Evolutionary conservation across 371 early-diverging fungal species (phyloP), one percentile per base, ranked within the genome.

Genomic region (Syncephalastrum contaminatum): DNA sequence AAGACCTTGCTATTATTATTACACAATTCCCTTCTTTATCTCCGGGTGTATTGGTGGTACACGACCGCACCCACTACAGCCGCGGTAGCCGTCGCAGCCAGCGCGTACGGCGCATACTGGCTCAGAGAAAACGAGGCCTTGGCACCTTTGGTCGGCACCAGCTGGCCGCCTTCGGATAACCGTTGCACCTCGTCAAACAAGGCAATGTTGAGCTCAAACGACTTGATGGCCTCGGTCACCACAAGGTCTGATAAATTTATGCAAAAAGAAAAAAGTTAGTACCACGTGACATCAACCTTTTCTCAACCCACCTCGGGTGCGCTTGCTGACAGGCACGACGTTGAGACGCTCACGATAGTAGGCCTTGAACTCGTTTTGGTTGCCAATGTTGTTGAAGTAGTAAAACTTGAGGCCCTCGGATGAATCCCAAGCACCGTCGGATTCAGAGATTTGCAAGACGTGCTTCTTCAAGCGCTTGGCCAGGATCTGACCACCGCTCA

Each of bases 401-500:
- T 83, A 86, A 51, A 83, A 83, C 20, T 66, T 62, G 6, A 81
- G 60, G 21, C 84, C 84, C 24, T 80, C 61, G 4, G 66, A 65
- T 7, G 69, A 56, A 54, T 76, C 76, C 80, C 74, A 75, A 7
- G 51, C 39, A 47, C 67, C 63, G 21, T 69, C 75, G 7, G 51
- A 53, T 57, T 75, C 74, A 6, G 58, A 51, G 13, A 75, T 27
- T 22, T 69, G 54, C 13, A 73, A 46, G n/a, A 82, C 69, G 40
- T 67, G 61, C 59, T 82, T 83, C 59, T 82, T 80, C 14, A 84
- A 60, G 36, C 79, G 65, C 54, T 79, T 81, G 49, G 79, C 68
- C 48, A 86, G 48, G 42, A 84, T 81, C 51, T 84, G 86, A 44
- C 86, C 86, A 54, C 76, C 78, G 15, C 81, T 80, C 48, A 86